These are phyloP conservation scores for Botrytis elliptica DNA, from an alignment of 2,329 filamentous ascomycete species.

Conservation along the genomic window DNA sequence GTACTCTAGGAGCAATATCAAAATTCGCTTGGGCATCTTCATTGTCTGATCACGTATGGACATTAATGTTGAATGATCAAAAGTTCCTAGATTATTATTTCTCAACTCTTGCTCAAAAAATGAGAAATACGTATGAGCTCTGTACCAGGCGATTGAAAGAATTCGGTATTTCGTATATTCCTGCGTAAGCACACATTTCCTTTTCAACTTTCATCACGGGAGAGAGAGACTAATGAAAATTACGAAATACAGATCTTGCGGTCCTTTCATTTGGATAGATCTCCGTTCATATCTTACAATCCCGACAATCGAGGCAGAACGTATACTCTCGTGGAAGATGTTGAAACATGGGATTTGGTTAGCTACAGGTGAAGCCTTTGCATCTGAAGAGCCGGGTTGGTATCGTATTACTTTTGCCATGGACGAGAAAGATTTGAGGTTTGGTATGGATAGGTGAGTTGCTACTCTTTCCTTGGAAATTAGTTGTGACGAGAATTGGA, in stretches of 20 bases:
- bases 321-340: constrained; percentile 22
- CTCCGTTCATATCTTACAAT: constrained; percentile 19
- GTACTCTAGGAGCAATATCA: constrained; percentile 18
- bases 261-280: constrained; percentile 26
- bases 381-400: constrained; percentile 22
- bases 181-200: neutral
- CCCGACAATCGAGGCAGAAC: constrained; percentile 20
- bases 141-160: constrained; percentile 19
- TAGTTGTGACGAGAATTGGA: neutral
- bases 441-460: constrained; percentile 24
- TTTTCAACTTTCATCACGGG: neutral
- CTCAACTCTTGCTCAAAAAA: neutral
- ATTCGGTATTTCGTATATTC: constrained; percentile 20
- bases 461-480: neutral
- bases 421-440: constrained; percentile 21
- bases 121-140: constrained; percentile 20
- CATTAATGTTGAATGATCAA: constrained; percentile 21
- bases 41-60: constrained; percentile 23
- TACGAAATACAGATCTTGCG: constrained; percentile 16
- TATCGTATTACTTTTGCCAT: constrained; percentile 25
- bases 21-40: constrained; percentile 26
- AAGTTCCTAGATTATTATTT: constrained; percentile 23
- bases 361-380: constrained; percentile 25
- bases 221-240: neutral
- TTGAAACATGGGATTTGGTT: constrained; percentile 25